Percentiles rank a stretch among this genome's conserved stretches.
Conservation (phyloP, 768 basidiomycete species). For the Hygrocybe coccinea region DNA sequence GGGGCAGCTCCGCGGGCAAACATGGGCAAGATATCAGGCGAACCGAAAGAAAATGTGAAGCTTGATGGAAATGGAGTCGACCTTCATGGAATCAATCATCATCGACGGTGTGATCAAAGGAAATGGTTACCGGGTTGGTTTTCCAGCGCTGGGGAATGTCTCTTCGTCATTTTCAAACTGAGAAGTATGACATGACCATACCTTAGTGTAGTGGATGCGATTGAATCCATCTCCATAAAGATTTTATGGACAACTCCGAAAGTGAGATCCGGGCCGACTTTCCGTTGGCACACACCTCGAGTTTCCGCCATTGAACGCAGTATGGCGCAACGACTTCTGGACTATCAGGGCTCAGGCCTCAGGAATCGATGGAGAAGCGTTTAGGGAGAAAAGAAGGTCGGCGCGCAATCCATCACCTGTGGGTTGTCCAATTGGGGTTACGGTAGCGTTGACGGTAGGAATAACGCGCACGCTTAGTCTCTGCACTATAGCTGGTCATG, state of each 20-base stretch:
- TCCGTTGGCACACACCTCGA: slow-evolving; percentile 58
- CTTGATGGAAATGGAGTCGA: slow-evolving; percentile 83
- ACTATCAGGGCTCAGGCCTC: too few species aligned
- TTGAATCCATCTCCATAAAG: slow-evolving; percentile 95
- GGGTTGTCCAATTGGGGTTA: slow-evolving; percentile 3
- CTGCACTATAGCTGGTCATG: slow-evolving; percentile 43
- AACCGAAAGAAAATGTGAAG: slow-evolving; percentile 77
- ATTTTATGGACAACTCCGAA: slow-evolving; percentile 40
- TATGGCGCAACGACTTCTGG: slow-evolving; percentile 68
- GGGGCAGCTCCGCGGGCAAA: too few species aligned
- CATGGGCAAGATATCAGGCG: slow-evolving; percentile 86
- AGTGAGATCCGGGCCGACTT: neutral
- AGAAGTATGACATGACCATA: too few species aligned
- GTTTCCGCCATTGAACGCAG: too few species aligned
- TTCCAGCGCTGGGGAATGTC: too few species aligned
- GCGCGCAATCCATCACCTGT: slow-evolving; percentile 74
- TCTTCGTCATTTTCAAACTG: too few species aligned
- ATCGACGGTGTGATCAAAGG: too few species aligned
- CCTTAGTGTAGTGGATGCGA: too few species aligned
- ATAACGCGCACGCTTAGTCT: too few species aligned
- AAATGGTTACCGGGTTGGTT: too few species aligned
- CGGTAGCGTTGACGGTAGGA: neutral
- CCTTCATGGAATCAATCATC: slow-evolving; percentile 28
- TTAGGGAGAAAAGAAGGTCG: too few species aligned
- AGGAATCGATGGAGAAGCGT: slow-evolving; percentile 46